These are phyloP conservation scores for Wickerhamiella siamensis DNA, from an alignment of 805 yeast genomes.

Conservation along the genomic window DNA sequence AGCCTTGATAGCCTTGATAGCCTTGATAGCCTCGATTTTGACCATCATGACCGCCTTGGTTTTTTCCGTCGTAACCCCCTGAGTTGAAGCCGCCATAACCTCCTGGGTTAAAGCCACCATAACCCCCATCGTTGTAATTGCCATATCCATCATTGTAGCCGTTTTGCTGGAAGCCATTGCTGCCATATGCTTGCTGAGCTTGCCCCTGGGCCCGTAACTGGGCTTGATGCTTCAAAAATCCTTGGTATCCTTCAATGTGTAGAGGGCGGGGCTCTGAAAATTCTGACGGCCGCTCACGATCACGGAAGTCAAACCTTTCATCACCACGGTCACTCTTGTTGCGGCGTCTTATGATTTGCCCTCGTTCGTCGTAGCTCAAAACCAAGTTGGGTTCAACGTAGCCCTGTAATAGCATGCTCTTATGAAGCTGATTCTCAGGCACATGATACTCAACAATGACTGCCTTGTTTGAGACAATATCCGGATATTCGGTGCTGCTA, in stretches of 20 bases:
- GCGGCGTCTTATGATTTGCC: slow-evolving; percentile 31
- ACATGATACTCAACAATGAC: slow-evolving; percentile 39
- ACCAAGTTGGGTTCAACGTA: slow-evolving; percentile 48
- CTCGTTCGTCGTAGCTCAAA: slow-evolving; percentile 55
- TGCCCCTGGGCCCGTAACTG: slow-evolving; percentile 2
- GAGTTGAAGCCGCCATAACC: slow-evolving; percentile 6
- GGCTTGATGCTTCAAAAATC: slow-evolving; percentile 7
- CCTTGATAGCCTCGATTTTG: slow-evolving; percentile 9
- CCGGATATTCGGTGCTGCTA: slow-evolving; percentile 29
- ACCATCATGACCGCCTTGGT: slow-evolving; percentile 11
- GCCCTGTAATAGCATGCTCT: slow-evolving; percentile 76
- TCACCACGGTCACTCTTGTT: slow-evolving; percentile 21
- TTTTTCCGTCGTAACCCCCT: slow-evolving; percentile 9
- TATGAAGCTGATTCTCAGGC: slow-evolving; percentile 46
- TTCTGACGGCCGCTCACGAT: slow-evolving; percentile 13
- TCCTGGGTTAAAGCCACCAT: slow-evolving; percentile 13
- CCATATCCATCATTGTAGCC: slow-evolving; percentile 4
- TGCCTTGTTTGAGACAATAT: slow-evolving; percentile 30
- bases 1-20: slow-evolving; percentile 7
- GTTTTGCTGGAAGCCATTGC: slow-evolving; percentile 3
- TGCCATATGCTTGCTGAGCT: slow-evolving; percentile 7
- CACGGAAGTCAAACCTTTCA: slow-evolving; percentile 18
- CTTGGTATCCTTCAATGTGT: slow-evolving; percentile 15
- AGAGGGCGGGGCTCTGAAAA: slow-evolving; percentile 12
- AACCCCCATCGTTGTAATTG: slow-evolving; percentile 21